Conservation (phyloP, 306 rosid species). For the Parietaria judaica region DNA sequence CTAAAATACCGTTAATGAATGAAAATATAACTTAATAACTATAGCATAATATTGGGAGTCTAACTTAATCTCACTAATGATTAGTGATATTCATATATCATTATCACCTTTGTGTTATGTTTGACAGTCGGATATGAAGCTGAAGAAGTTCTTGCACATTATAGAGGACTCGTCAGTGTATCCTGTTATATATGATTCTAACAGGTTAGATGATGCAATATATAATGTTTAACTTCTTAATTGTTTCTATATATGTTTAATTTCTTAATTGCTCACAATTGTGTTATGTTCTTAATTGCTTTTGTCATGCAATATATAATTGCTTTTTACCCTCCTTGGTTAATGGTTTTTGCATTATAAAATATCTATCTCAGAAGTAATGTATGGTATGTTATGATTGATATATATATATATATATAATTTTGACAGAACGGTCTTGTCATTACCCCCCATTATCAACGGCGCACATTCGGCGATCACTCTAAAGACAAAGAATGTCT, state of each 20-base stretch:
- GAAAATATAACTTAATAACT: too few relatives aligned
- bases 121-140: slow-evolving; percentile 83
- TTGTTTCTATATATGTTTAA: not conserved
- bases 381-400: not conserved
- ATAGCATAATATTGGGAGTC: too few relatives aligned
- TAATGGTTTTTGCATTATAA: not conserved
- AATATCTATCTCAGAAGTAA: not conserved
- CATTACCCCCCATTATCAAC: slow-evolving; percentile 89
- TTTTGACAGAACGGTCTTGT: slow-evolving; percentile 67
- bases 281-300: not conserved
- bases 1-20: too few relatives aligned
- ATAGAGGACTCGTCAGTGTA: slow-evolving; percentile 68
- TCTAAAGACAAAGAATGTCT: slow-evolving; percentile 72
- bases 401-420: not conserved
- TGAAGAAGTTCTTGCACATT: slow-evolving; percentile 94
- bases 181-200: slow-evolving; percentile 73
- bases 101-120: not conserved
- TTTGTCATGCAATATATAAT: not conserved
- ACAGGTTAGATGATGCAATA: slow-evolving; percentile 35
- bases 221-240: not conserved
- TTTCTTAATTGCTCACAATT: not conserved
- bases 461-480: slow-evolving; percentile 92
- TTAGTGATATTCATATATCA: slow-evolving; percentile 10
- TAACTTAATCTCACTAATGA: too few relatives aligned
- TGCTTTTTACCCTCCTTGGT: not conserved